phyloP scores from a whole-genome alignment of 2,329 filamentous ascomycete genomes.

The Clonostachys chloroleuca region DNA sequence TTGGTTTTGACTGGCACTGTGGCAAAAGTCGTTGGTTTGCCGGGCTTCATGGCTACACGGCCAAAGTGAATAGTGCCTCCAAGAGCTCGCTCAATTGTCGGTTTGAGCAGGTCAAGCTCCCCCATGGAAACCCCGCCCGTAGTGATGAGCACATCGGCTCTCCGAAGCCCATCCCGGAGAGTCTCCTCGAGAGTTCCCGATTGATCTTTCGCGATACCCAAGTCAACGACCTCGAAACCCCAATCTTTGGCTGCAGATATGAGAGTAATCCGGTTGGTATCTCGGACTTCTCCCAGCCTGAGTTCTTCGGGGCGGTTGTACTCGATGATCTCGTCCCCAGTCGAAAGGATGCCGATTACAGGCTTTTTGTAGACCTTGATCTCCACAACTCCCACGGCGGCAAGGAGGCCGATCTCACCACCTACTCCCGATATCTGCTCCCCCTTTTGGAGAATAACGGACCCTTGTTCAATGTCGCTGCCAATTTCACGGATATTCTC shows the following conservation, averaged over 20 bases:
- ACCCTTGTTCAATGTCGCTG: slow-evolving; percentile 72
- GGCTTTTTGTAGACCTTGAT: slow-evolving; percentile 74
- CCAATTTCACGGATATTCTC: slow-evolving; percentile 92
- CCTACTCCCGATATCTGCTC: slow-evolving; percentile 82
- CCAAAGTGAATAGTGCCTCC: slow-evolving; percentile 96
- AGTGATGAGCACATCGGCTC: slow-evolving; percentile 80
- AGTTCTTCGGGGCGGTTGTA: slow-evolving; percentile 61
- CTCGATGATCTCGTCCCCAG: slow-evolving; percentile 88
- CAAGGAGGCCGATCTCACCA: slow-evolving; percentile 86
- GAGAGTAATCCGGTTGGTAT: slow-evolving; percentile 87
- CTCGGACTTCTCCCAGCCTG: slow-evolving; percentile 78
- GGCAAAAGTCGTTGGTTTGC: slow-evolving; percentile 96
- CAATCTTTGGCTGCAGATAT: slow-evolving; percentile 71
- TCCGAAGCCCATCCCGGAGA: slow-evolving; percentile 69
- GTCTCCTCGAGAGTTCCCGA: slow-evolving; percentile 70
- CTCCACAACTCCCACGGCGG: slow-evolving; percentile 71
- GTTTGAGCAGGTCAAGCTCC: slow-evolving; percentile 92
- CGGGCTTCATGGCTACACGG: slow-evolving; percentile 94
- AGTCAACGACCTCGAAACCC: slow-evolving; percentile 76
- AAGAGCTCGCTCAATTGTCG: slow-evolving; percentile 85
- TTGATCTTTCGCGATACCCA: slow-evolving; percentile 79
- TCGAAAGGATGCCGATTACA: slow-evolving; percentile 81
- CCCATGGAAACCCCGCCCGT: slow-evolving; percentile 97
- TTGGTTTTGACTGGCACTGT: slow-evolving; percentile 69
- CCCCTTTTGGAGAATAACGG: slow-evolving; percentile 69